A percentile compares a stretch with the other conserved stretches of the same genome.
phyloP scores from a whole-genome alignment of 2,329 filamentous ascomycete genomes.

The Juglanconis oblonga region DNA sequence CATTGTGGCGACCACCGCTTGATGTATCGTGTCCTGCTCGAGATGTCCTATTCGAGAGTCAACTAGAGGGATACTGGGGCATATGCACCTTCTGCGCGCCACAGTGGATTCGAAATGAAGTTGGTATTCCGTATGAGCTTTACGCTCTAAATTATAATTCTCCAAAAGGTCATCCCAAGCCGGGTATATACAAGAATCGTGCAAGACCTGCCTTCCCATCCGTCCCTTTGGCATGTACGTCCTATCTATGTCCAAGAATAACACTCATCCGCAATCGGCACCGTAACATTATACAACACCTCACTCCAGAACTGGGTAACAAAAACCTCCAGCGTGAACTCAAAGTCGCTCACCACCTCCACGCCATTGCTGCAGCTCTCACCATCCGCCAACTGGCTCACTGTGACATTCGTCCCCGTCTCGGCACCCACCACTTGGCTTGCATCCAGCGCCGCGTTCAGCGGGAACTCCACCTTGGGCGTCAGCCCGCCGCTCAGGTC shows the following conservation, averaged over 20 bases:
- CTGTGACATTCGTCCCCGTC: slow-evolving; percentile 1
- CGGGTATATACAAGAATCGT: no score
- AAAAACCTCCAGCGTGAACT: slow-evolving; percentile 24
- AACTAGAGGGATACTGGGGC: no score
- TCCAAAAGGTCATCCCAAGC: background rate
- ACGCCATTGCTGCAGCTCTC: slow-evolving; percentile 24
- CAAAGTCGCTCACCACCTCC: slow-evolving; percentile 24
- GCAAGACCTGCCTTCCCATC: no score
- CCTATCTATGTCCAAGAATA: slow-evolving; percentile 21
- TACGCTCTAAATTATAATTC: background rate
- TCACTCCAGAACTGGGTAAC: slow-evolving; percentile 26
- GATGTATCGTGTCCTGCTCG: no score
- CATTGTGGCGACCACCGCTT: no score
- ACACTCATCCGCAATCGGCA: slow-evolving; percentile 27
- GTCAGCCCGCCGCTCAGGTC: slow-evolving; percentile 27
- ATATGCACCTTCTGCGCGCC: no score
- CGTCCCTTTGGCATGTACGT: background rate
- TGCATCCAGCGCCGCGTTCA: slow-evolving; percentile 23
- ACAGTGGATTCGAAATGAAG: no score
- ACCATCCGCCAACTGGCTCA: slow-evolving; percentile 6
- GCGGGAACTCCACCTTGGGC: slow-evolving; percentile 25
- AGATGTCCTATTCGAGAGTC: no score
- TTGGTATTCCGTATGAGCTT: no score
- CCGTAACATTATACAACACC: slow-evolving; percentile 24
- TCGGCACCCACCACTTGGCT: slow-evolving; percentile 19